Evolutionary conservation across 2,329 filamentous ascomycete genomes (phyloP).

Genomic region (Rutstroemia sp.): DNA sequence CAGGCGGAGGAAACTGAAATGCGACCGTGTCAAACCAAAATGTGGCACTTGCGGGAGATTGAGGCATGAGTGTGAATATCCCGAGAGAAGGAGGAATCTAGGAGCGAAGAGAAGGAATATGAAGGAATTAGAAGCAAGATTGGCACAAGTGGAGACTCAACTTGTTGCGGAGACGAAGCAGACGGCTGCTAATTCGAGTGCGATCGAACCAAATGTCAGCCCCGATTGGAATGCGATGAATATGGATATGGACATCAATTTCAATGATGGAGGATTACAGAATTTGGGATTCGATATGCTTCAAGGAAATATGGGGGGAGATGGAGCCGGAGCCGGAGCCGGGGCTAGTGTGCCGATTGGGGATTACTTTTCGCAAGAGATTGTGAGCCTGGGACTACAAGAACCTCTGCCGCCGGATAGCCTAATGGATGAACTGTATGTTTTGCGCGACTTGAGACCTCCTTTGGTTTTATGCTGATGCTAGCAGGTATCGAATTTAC

Average conservation of each 20-base stretch:
- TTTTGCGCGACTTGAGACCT: background rate
- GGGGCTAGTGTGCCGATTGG: slow-evolving; percentile 10
- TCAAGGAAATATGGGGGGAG: background rate
- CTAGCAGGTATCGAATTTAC: slow-evolving; percentile 58
- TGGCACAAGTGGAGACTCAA: slow-evolving; percentile 75
- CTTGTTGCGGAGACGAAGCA: slow-evolving; percentile 39
- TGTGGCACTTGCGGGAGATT: slow-evolving; percentile 75
- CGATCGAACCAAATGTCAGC: background rate
- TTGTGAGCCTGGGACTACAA: slow-evolving; percentile 74
- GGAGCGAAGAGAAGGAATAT: slow-evolving; percentile 85
- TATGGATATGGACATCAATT: slow-evolving; percentile 22
- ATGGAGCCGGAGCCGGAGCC: background rate
- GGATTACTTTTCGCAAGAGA: slow-evolving; percentile 47
- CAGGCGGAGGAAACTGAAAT: slow-evolving; percentile 77
- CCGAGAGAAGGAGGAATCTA: slow-evolving; percentile 81
- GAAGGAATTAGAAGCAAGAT: slow-evolving; percentile 77
- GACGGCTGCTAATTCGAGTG: background rate
- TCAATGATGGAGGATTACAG: slow-evolving; percentile 14
- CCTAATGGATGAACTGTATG: slow-evolving; percentile 73
- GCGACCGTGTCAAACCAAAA: slow-evolving; percentile 71
- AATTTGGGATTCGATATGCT: slow-evolving; percentile 16
- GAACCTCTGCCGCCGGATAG: slow-evolving; percentile 74
- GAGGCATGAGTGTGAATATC: slow-evolving; percentile 75
- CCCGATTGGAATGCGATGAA: slow-evolving; percentile 20
- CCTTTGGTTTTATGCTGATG: slow-evolving; percentile 8